These are phyloP conservation scores for Sporobolomyces phaffii DNA, from an alignment of 768 basidiomycete species.

Conservation along the genomic window DNA sequence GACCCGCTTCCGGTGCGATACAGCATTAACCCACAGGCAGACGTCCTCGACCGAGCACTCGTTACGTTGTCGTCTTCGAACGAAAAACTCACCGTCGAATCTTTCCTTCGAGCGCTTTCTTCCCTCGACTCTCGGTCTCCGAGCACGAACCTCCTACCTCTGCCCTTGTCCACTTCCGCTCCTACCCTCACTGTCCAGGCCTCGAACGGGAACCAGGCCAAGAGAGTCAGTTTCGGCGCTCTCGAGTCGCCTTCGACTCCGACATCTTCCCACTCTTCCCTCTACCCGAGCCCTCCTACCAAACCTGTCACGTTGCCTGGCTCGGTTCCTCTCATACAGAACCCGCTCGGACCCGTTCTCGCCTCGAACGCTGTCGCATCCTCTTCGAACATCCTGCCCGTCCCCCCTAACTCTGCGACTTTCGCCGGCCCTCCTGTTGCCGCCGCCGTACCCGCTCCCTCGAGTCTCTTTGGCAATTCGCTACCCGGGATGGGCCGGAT, in stretches of 20 bases:
- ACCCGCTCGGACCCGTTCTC: neutral
- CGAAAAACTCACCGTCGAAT: conserved; percentile 26
- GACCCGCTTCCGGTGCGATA: no score
- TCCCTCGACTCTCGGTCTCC: conserved; percentile 18
- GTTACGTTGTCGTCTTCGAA: conserved; percentile 1
- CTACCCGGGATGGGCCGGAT: conserved; percentile 33
- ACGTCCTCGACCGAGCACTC: conserved; percentile 28
- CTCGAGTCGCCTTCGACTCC: conserved; percentile 37
- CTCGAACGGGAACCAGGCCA: neutral
- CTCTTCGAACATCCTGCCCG: no score
- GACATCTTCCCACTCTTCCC: neutral
- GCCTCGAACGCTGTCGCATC: no score
- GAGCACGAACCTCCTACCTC: neutral
- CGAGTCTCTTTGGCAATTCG: conserved; percentile 20
- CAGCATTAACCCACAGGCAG: conserved; percentile 25
- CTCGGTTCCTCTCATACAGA: neutral
- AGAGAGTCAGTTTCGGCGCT: conserved; percentile 17
- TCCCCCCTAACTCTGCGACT: no score
- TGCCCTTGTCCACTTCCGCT: neutral
- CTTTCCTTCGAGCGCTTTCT: conserved; percentile 26
- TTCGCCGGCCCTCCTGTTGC: no score
- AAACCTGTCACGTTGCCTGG: neutral
- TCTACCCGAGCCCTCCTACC: conserved; percentile 1
- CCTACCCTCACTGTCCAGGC: conserved; percentile 6
- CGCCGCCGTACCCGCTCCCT: neutral